Base-by-base conservation (phyloP, 495 filamentous ascomycete genomes). In the Xylaria castorea region DNA sequence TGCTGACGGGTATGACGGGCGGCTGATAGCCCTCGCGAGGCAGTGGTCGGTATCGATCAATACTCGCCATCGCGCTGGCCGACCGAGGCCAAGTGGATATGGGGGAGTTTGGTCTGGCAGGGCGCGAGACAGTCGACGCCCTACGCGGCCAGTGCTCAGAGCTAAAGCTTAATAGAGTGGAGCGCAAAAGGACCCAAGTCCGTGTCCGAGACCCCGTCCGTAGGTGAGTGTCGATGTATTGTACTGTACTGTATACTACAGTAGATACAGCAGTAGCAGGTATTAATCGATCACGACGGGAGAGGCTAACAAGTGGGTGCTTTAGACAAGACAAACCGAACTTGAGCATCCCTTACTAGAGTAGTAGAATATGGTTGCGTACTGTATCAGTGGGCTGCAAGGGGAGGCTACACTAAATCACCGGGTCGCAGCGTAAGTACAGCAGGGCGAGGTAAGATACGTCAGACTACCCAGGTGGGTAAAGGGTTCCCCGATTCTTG, bases 21-120 rank as follows among this genome's bases (percentile, higher is more conserved):
- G 81, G 75, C 68, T 84, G 81, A 57, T 86, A 87, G 58, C 76
- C 78, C 74, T 86, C 84, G 57, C 86, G 83, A 66, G 81, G 73
- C 73, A 78, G 72, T 38, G 84, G 85, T 46, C 86, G 82, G 73
- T 87, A 87, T 74, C 84, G 74, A 75, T 87, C 85, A 75, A 87
- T 80, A 73, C 80, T 85, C 53, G 87, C 87, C 85, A 87, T 87
- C 53, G 70, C 78, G 74, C 63, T 63, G 66, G 66, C 70, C 63
- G 63, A 63, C 63, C 40, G 40, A 72, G 53, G 51, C 70, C 70
- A 67, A 61, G 63, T 66, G 53, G 63, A 67, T 44, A 34, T 40
- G 50, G 32, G 14, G 12, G 22, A 58, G 12, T 55, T 34, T 25
- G 30, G 48, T 46, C 51, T 63, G 30, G 38, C 25, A 16, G n/a